These are phyloP conservation scores for Tetrapisispora iriomotensis DNA, from an alignment of 805 yeast genomes.

Conservation along the genomic window DNA sequence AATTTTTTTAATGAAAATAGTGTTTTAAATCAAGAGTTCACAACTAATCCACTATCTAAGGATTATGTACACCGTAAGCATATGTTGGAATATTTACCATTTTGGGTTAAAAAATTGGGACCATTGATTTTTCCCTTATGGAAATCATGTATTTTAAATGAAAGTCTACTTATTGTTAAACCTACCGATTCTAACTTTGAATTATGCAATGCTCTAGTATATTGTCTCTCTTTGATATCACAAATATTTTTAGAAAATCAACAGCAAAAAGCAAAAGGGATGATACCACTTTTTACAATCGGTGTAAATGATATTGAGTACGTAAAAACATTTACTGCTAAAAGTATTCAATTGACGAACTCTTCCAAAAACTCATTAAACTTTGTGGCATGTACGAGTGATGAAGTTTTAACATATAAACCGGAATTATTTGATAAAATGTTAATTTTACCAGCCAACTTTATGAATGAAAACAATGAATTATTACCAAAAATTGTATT, in stretches of 20 bases:
- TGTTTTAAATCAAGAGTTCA: background rate
- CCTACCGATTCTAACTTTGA: slow-evolving; percentile 22
- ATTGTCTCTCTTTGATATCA: slow-evolving; percentile 20
- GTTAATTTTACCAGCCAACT: slow-evolving; percentile 11
- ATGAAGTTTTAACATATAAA: slow-evolving; percentile 19
- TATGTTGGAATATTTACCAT: slow-evolving; percentile 10
- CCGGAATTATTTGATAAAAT: slow-evolving; percentile 21
- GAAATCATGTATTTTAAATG: slow-evolving; percentile 23
- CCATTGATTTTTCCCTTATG: slow-evolving; percentile 28
- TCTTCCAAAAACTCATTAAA: slow-evolving; percentile 6
- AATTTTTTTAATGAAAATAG: slow-evolving; percentile 10
- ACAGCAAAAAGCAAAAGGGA: slow-evolving; percentile 1
- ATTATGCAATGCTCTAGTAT: slow-evolving; percentile 20
- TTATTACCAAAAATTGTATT: slow-evolving; percentile 9
- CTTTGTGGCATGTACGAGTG: slow-evolving; percentile 27
- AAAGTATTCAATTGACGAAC: background rate
- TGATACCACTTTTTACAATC: slow-evolving; percentile 16
- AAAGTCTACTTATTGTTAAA: slow-evolving; percentile 22
- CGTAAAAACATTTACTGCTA: slow-evolving; percentile 2
- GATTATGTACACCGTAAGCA: background rate
- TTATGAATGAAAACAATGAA: slow-evolving; percentile 3
- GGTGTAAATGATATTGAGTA: slow-evolving; percentile 16
- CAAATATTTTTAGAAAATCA: slow-evolving; percentile 6
- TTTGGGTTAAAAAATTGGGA: slow-evolving; percentile 24
- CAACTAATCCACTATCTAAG: too few relatives aligned